phyloP scores from a whole-genome alignment of 75 land plant species.

The Picea glauca region DNA sequence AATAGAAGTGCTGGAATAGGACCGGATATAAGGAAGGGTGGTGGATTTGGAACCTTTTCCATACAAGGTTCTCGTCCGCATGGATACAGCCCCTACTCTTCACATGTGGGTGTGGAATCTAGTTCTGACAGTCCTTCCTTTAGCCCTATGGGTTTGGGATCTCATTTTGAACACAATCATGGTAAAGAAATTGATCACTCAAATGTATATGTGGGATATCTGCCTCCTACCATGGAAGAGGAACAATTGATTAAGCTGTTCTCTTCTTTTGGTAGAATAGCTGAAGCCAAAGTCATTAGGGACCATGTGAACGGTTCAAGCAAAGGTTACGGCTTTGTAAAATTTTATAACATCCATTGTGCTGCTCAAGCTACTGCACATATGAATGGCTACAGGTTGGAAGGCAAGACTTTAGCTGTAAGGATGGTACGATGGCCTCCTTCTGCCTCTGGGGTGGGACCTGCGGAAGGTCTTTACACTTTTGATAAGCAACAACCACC shows the following conservation, averaged over 20 bases:
- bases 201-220: constrained; percentile 42
- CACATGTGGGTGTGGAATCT: not conserved
- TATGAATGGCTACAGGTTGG: constrained; percentile 43
- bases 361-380: constrained; percentile 30
- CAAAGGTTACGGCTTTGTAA: constrained; percentile 60
- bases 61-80: not conserved
- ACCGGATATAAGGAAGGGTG: not conserved
- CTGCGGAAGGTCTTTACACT: not conserved
- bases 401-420: constrained; percentile 34
- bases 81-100: not conserved
- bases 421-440: constrained; percentile 20
- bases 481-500: not conserved
- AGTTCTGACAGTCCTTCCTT: not conserved
- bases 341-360: constrained; percentile 15
- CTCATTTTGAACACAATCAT: not conserved
- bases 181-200: constrained; percentile 30
- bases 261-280: constrained; percentile 38
- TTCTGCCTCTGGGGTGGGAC: constrained; percentile 7
- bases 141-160: not conserved
- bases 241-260: constrained; percentile 26
- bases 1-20: not conserved
- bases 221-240: constrained; percentile 32
- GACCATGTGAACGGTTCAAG: constrained; percentile 34
- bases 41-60: not conserved
- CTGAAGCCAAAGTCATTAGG: constrained; percentile 21